Evolutionary conservation across 257 asterid genomes (phyloP).

Genomic region (Solanum peruvianum): DNA sequence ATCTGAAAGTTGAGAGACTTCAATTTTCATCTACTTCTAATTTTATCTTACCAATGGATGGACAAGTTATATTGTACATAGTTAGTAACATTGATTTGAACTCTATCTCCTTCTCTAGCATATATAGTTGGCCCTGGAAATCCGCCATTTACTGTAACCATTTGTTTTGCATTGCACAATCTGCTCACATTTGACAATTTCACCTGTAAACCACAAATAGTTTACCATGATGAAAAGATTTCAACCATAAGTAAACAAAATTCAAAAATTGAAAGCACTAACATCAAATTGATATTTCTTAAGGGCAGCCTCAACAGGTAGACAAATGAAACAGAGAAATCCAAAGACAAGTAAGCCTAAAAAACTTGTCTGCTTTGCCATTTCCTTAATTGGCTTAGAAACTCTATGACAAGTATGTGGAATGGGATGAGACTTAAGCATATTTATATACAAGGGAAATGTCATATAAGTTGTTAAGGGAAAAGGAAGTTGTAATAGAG

Average conservation of each 20-base stretch:
- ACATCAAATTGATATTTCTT: constrained; percentile 46
- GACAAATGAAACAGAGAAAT: constrained; percentile 12
- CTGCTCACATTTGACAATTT: constrained; percentile 47
- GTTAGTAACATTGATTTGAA: constrained; percentile 47
- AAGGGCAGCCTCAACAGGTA: constrained; percentile 28
- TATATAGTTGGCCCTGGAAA: constrained; percentile 58
- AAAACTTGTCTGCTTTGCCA: constrained; percentile 7
- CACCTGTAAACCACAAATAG: constrained; percentile 12
- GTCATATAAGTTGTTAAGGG: constrained; percentile 3
- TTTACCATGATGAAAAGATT: background rate
- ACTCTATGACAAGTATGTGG: background rate
- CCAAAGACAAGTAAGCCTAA: constrained; percentile 7
- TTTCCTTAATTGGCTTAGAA: background rate
- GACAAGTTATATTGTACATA: constrained; percentile 50
- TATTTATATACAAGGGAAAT: constrained; percentile 20
- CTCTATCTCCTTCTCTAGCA: constrained; percentile 44
- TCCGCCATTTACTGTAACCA: constrained; percentile 52
- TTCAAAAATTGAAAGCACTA: background rate
- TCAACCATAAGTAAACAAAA: background rate
- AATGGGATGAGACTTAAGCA: background rate
- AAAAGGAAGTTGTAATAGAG: background rate
- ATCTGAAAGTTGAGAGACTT: background rate
- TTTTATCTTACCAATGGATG: constrained; percentile 42
- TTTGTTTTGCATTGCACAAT: constrained; percentile 57
- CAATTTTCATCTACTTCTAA: background rate